Evolutionary conservation across 2,329 filamentous ascomycete genomes (phyloP).

Genomic region (Aspergillus ustus): DNA sequence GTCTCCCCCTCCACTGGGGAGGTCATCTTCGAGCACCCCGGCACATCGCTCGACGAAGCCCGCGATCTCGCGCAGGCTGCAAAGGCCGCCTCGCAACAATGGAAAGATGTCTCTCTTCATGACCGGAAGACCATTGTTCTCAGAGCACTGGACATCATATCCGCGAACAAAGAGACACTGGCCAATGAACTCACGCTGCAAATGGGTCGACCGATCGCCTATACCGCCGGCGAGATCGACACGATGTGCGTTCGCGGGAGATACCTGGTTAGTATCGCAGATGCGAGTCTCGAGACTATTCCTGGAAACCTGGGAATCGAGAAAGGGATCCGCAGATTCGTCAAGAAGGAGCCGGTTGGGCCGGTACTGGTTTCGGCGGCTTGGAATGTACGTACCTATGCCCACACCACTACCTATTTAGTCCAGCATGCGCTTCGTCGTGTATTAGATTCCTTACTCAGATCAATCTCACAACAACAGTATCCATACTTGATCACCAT

Average conservation of each 20-base stretch:
- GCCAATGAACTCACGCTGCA: slow-evolving; percentile 82
- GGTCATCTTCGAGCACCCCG: slow-evolving; percentile 77
- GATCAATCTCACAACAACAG: slow-evolving; percentile 48
- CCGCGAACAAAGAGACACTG: slow-evolving; percentile 72
- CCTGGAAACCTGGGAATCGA: slow-evolving; percentile 71
- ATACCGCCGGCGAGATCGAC: slow-evolving; percentile 76
- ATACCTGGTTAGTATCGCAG: slow-evolving; percentile 80
- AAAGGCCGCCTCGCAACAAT: slow-evolving; percentile 49
- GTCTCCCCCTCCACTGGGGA: slow-evolving; percentile 89
- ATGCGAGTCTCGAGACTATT: slow-evolving; percentile 76
- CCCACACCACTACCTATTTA: slow-evolving; percentile 14
- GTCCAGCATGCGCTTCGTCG: neutral
- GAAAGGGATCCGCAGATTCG: slow-evolving; percentile 83
- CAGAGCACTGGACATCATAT: slow-evolving; percentile 73
- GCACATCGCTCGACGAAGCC: slow-evolving; percentile 51
- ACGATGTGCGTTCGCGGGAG: slow-evolving; percentile 82
- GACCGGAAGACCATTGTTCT: slow-evolving; percentile 80
- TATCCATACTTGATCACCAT: slow-evolving; percentile 90
- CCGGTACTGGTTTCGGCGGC: slow-evolving; percentile 85
- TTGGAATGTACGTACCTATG: slow-evolving; percentile 80
- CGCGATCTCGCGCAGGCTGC: slow-evolving; percentile 29
- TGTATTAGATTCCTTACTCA: neutral
- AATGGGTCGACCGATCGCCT: slow-evolving; percentile 89
- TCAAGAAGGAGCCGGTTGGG: slow-evolving; percentile 83
- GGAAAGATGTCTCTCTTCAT: slow-evolving; percentile 70